Conservation (phyloP, 2,329 filamentous ascomycete species). For the Clarireedia monteithiana region DNA sequence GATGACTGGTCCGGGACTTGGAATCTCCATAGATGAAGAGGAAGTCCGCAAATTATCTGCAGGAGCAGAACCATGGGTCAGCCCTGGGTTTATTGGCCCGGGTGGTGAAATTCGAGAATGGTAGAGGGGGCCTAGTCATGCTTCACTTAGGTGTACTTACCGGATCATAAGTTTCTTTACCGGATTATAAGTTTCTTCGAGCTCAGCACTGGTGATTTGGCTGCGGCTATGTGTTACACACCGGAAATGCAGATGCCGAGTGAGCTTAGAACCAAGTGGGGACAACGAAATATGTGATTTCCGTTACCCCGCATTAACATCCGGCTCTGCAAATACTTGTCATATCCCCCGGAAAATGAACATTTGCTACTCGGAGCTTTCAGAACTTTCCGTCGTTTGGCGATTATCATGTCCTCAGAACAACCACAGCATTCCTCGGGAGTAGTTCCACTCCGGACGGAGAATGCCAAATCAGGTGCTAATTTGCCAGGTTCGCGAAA, state of each 20-base stretch:
- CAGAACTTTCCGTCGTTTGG: too few species aligned
- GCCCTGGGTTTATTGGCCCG: slow-evolving; percentile 58
- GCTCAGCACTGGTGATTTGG: neutral
- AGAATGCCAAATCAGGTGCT: neutral
- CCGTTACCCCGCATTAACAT: too few species aligned
- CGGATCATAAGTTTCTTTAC: neutral
- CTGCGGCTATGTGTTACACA: neutral
- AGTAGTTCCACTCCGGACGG: neutral
- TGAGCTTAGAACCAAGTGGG: too few species aligned
- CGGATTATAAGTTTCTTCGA: neutral
- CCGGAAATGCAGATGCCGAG: neutral
- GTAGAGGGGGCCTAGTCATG: slow-evolving; percentile 33
- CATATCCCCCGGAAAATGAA: too few species aligned
- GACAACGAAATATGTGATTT: too few species aligned
- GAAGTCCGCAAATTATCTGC: slow-evolving; percentile 51
- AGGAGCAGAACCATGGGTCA: slow-evolving; percentile 55
- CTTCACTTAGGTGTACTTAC: neutral
- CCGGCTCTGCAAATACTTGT: too few species aligned
- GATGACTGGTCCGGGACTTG: slow-evolving; percentile 52
- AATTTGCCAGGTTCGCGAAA: neutral
- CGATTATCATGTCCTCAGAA: too few species aligned
- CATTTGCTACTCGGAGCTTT: too few species aligned
- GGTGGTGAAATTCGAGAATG: slow-evolving; percentile 62
- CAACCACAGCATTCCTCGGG: neutral
- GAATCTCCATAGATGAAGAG: slow-evolving; percentile 66